A percentile compares a stretch with the other conserved stretches of the same genome.
phyloP scores from a whole-genome alignment of 805 yeast genomes.

The Sugiyamaella qingdaonensis region DNA sequence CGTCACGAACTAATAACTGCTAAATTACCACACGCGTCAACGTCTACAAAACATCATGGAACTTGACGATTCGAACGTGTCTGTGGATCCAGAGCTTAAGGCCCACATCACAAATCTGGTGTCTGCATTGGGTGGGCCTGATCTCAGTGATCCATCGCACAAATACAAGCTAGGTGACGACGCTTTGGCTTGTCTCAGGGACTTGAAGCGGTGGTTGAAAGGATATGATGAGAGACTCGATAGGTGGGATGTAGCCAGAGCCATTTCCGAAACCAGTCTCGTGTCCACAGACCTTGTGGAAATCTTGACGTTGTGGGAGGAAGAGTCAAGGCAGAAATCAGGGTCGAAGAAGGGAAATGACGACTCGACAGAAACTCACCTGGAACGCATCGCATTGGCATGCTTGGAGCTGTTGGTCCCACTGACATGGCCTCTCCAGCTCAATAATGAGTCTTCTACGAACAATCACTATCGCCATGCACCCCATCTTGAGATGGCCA shows the following conservation, averaged over 20 bases:
- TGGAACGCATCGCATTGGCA: slow-evolving; percentile 63
- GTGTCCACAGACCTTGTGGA: slow-evolving; percentile 68
- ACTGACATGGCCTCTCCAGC: slow-evolving; percentile 78
- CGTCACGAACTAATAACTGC: background rate
- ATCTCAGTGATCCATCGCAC: slow-evolving; percentile 47
- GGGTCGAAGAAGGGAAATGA: background rate
- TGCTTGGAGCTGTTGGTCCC: slow-evolving; percentile 77
- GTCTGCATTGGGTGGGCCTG: slow-evolving; percentile 89
- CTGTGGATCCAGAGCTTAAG: slow-evolving; percentile 31
- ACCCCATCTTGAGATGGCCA: slow-evolving; percentile 61
- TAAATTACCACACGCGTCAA: background rate
- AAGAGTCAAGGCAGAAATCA: slow-evolving; percentile 27
- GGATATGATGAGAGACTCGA: slow-evolving; percentile 71
- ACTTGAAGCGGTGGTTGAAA: slow-evolving; percentile 82
- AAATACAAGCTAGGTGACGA: slow-evolving; percentile 84
- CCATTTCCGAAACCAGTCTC: slow-evolving; percentile 75
- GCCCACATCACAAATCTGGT: slow-evolving; percentile 79
- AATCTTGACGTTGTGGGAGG: slow-evolving; percentile 73
- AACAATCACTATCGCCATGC: slow-evolving; percentile 54
- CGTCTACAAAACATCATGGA: background rate
- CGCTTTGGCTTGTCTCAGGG: slow-evolving; percentile 79
- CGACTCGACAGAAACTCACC: slow-evolving; percentile 25
- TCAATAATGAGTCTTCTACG: slow-evolving; percentile 55
- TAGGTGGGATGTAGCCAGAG: slow-evolving; percentile 78
- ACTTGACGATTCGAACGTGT: background rate